Evolutionary conservation across 371 early-diverging fungal species (phyloP).

Genomic region (Choanephora cucurbitarum): DNA sequence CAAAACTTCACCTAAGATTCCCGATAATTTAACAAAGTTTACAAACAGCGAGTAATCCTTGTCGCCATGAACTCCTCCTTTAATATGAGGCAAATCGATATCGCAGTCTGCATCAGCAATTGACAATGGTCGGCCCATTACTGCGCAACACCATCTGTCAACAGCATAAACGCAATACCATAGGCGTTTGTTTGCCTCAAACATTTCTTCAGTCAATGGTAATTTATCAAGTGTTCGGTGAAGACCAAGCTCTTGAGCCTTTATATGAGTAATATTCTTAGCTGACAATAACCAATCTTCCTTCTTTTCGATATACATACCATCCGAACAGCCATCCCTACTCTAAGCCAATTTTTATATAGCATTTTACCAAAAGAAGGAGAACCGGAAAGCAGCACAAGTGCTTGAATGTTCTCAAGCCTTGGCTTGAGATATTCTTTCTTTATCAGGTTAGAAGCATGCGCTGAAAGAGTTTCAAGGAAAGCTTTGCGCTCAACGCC

Average conservation of each 20-base stretch:
- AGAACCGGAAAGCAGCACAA: conserved; percentile 38
- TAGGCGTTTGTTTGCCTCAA: conserved; percentile 36
- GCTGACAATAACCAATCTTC: background rate
- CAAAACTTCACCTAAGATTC: conserved; percentile 44
- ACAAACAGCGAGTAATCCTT: conserved; percentile 38
- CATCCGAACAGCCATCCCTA: conserved; percentile 54
- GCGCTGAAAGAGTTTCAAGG: conserved; percentile 27
- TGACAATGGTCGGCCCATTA: conserved; percentile 48
- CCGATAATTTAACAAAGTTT: conserved; percentile 44
- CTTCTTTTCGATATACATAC: conserved; percentile 13
- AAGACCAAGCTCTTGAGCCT: conserved; percentile 49
- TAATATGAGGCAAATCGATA: conserved; percentile 38
- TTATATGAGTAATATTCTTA: background rate
- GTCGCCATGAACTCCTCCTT: conserved; percentile 13
- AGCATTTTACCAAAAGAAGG: conserved; percentile 32
- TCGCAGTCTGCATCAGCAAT: conserved; percentile 54
- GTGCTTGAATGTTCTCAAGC: conserved; percentile 39
- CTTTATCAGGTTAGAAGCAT: conserved; percentile 28
- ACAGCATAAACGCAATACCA: conserved; percentile 47
- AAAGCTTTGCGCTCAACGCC: conserved; percentile 30
- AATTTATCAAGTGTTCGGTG: conserved; percentile 34
- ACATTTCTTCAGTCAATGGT: conserved; percentile 22
- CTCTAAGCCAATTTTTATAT: conserved; percentile 45
- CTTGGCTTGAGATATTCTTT: conserved; percentile 40
- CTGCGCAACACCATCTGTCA: conserved; percentile 49